These are phyloP conservation scores for Narthecium ossifragum DNA, from an alignment of 106 monocot species.

Conservation along the genomic window DNA sequence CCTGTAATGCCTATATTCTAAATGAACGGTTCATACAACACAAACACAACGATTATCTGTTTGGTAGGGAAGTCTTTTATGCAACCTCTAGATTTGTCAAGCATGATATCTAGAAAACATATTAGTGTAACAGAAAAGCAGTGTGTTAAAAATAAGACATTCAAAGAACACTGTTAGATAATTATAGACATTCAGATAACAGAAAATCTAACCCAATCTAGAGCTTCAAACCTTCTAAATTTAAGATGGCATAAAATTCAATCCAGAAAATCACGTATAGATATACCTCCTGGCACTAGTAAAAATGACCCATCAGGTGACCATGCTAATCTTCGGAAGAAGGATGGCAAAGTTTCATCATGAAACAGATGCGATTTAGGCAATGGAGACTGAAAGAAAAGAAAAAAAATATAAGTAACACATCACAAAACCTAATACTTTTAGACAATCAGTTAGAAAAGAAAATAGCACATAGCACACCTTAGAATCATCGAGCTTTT, in stretches of 20 bases:
- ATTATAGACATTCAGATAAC: background rate
- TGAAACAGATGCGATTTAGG: slow-evolving; percentile 72
- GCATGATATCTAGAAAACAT: too few relatives aligned
- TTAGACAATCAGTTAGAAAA: background rate
- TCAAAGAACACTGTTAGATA: background rate
- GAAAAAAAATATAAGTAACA: background rate
- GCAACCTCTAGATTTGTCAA: too few relatives aligned
- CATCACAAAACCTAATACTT: background rate
- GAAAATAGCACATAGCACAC: slow-evolving; percentile 18
- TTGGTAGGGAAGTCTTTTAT: too few relatives aligned
- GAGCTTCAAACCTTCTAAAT: background rate
- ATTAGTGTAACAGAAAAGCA: slow-evolving; percentile 3
- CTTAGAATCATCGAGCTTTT: slow-evolving; percentile 65
- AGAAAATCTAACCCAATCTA: background rate
- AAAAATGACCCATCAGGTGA: slow-evolving; percentile 97
- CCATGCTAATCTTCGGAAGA: slow-evolving; percentile 86
- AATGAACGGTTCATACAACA: too few relatives aligned
- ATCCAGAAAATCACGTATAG: background rate
- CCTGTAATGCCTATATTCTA: too few relatives aligned
- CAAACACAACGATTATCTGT: too few relatives aligned
- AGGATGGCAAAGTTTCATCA: slow-evolving; percentile 94
- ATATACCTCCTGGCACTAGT: slow-evolving; percentile 77
- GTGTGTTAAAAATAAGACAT: background rate
- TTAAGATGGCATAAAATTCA: background rate
- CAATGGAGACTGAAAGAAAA: slow-evolving; percentile 26